Percentiles rank a stretch among this genome's conserved stretches.
Conservation (phyloP, 1,284 basidiomycete genomes). For the Apiotrichum porosum region DNA sequence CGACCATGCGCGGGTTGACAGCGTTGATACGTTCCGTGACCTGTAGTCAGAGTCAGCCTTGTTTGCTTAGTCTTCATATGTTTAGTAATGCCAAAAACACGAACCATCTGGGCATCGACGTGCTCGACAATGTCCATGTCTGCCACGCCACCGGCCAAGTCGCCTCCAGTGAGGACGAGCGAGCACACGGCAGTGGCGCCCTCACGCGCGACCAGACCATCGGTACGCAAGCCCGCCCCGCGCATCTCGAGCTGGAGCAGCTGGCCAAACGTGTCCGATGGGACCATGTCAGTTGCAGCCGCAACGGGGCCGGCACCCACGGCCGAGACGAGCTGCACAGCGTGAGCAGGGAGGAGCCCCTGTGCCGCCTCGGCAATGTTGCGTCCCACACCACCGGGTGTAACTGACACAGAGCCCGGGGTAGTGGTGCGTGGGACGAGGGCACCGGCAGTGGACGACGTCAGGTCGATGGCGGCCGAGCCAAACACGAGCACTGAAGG, state of each 20-base stretch:
- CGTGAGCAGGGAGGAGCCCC: constrained; percentile 23
- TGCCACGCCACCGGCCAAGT: constrained; percentile 76
- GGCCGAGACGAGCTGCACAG: constrained; percentile 50
- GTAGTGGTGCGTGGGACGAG: constrained; percentile 61
- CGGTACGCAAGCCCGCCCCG: constrained; percentile 67
- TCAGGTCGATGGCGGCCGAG: constrained; percentile 80
- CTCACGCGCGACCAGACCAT: constrained; percentile 60
- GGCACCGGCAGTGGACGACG: constrained; percentile 51
- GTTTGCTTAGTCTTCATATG: too few species aligned
- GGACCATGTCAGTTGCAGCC: constrained; percentile 40
- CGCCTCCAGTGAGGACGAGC: constrained; percentile 66
- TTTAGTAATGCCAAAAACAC: constrained; percentile 9
- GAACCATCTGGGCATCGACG: constrained; percentile 55
- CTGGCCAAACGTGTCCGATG: constrained; percentile 61
- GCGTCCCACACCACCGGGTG: constrained; percentile 85
- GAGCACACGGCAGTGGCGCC: constrained; percentile 71
- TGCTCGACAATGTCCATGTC: constrained; percentile 75
- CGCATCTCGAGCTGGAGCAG: constrained; percentile 59
- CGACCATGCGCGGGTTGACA: constrained; percentile 61
- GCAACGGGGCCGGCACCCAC: constrained; percentile 21
- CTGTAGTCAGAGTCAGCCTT: constrained; percentile 4
- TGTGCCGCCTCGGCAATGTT: constrained; percentile 86
- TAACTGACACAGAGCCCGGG: constrained; percentile 68
- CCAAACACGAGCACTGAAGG: constrained; percentile 64
- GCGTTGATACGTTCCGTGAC: constrained; percentile 43